A percentile compares a stretch with the other conserved stretches of the same genome.
Evolutionary conservation across 805 yeast species (phyloP).

Genomic region (Spathaspora arborariae): DNA sequence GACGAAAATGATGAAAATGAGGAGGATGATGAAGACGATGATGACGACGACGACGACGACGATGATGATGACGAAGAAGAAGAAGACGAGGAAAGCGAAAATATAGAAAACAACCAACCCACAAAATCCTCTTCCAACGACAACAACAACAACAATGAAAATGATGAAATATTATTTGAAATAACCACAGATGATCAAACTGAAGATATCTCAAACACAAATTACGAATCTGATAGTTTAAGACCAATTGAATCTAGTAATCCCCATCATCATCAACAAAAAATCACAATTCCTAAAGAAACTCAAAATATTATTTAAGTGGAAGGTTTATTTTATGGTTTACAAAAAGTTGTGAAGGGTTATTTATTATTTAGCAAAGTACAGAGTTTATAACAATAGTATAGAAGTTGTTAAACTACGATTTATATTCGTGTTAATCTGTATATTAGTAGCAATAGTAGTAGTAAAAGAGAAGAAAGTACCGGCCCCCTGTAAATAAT

Average conservation of each 20-base stretch:
- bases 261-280: conserved; percentile 9
- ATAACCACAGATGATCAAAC: conserved; percentile 14
- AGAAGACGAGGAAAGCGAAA: conserved; percentile 3
- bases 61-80: conserved; percentile 28
- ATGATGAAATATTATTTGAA: conserved; percentile 21
- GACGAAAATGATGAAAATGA: conserved; percentile 37
- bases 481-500: not conserved
- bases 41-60: conserved; percentile 25
- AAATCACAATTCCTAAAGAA: conserved; percentile 13
- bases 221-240: not conserved
- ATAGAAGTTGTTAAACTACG: too few relatives aligned
- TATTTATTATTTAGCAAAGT: not conserved
- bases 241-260: not conserved
- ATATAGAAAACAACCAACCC: not conserved
- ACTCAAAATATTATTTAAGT: conserved; percentile 14
- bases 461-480: not conserved
- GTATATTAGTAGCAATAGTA: not conserved
- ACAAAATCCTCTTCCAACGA: not conserved
- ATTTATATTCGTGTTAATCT: conserved; percentile 1
- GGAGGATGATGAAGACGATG: conserved; percentile 36
- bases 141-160: not conserved
- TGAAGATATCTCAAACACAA: not conserved
- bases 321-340: not conserved
- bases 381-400: too few relatives aligned
- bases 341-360: not conserved